These are phyloP conservation scores for Amborella trichopoda DNA, from an alignment of 164 flowering plant genomes.

Conservation along the genomic window DNA sequence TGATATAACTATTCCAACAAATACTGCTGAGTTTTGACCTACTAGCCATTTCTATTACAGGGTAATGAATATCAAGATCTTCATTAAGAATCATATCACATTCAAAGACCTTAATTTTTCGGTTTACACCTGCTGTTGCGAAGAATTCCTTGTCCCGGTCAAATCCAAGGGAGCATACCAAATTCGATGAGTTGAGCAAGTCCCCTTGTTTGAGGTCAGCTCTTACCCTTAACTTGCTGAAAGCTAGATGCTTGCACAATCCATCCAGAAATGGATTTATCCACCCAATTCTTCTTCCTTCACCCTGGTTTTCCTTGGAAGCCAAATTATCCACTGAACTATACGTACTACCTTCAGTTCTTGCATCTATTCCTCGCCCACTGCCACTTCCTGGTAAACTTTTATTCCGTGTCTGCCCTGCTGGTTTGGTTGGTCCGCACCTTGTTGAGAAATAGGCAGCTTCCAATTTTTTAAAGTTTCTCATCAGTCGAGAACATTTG, in stretches of 20 bases:
- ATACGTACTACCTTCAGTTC: constrained; percentile 44
- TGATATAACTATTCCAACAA: constrained; percentile 92
- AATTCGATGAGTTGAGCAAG: constrained; percentile 78
- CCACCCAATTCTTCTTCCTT: constrained; percentile 48
- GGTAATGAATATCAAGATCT: constrained; percentile 87
- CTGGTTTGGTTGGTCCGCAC: constrained; percentile 29
- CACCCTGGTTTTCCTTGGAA: constrained; percentile 26
- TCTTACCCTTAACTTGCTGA: constrained; percentile 64
- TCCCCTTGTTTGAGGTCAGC: constrained; percentile 95
- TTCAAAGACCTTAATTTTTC: constrained; percentile 91
- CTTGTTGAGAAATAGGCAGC: constrained; percentile 73
- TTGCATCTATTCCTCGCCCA: constrained; percentile 43
- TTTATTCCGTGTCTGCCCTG: constrained; percentile 19
- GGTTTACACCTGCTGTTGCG: constrained; percentile 96
- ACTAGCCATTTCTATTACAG: constrained; percentile 86
- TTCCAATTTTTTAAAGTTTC: constrained; percentile 78
- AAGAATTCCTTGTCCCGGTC: constrained; percentile 94
- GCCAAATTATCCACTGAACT: constrained; percentile 50
- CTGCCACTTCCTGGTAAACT: constrained; percentile 34
- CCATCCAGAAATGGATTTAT: constrained; percentile 85
- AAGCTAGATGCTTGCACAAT: constrained; percentile 79
- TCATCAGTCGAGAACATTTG: constrained; percentile 62
- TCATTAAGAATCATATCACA: constrained; percentile 57
- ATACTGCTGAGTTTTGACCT: constrained; percentile 81
- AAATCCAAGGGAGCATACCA: constrained; percentile 84